Conservation (phyloP, 371 early-diverging fungal genomes). For the Circinella minor region DNA sequence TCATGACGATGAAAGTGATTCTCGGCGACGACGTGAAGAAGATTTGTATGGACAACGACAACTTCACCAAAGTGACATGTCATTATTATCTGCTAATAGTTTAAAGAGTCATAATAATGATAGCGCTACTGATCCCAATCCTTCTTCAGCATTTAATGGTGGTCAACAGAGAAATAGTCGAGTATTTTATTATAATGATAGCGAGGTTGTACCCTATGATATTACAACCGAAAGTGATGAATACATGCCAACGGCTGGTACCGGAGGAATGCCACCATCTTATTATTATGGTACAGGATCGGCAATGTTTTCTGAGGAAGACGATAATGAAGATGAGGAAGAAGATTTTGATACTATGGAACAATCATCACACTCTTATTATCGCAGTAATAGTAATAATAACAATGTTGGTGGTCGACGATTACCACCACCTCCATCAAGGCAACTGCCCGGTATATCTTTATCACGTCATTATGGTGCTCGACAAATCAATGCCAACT, state of each 20-base stretch:
- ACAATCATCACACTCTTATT: too few relatives aligned
- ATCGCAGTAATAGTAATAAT: too few relatives aligned
- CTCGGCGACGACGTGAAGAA: neutral
- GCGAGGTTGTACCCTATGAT: constrained; percentile 18
- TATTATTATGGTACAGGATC: constrained; percentile 11
- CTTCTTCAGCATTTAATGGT: neutral
- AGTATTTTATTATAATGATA: constrained; percentile 6
- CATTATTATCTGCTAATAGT: neutral
- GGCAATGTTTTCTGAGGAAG: neutral
- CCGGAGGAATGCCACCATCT: neutral
- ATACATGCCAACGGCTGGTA: constrained; percentile 2
- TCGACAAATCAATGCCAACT: constrained; percentile 18
- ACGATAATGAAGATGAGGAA: neutral
- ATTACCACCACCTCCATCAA: neutral
- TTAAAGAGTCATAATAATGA: constrained; percentile 7
- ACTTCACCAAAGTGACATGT: neutral
- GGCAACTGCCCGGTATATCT: neutral
- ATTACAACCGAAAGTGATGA: constrained; percentile 12
- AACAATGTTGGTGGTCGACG: too few relatives aligned
- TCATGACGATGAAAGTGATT: neutral
- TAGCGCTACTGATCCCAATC: constrained; percentile 4
- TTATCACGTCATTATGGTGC: constrained; percentile 16
- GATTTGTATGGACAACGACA: too few relatives aligned
- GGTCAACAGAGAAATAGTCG: constrained; percentile 11
- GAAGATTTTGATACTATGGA: neutral